These are phyloP conservation scores for Blastomyces parvus DNA, from an alignment of 2,329 filamentous ascomycete genomes.

Conservation along the genomic window DNA sequence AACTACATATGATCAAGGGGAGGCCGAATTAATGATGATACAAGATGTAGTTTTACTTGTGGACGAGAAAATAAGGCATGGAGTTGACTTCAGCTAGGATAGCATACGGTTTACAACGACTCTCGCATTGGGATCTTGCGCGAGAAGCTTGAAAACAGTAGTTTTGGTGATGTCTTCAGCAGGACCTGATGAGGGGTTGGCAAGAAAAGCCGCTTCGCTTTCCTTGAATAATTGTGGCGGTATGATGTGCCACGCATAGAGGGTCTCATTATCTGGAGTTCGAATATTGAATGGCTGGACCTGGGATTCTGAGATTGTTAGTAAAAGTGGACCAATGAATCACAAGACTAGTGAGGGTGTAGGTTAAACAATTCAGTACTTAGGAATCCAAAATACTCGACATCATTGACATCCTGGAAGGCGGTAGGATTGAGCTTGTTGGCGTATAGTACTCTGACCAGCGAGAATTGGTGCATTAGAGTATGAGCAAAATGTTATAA, in stretches of 20 bases:
- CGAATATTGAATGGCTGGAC: slow-evolving; percentile 72
- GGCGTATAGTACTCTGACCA: slow-evolving; percentile 64
- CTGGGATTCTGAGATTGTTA: slow-evolving; percentile 57
- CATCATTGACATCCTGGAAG: slow-evolving; percentile 63
- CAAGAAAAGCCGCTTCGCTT: slow-evolving; percentile 55
- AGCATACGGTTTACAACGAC: slow-evolving; percentile 47
- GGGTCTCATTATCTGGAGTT: slow-evolving; percentile 63
- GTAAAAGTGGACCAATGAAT: background rate
- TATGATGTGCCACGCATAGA: slow-evolving; percentile 88
- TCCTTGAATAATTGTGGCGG: slow-evolving; percentile 66
- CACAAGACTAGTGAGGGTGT: background rate
- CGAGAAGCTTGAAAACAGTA: slow-evolving; percentile 43
- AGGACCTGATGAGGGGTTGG: slow-evolving; percentile 46
- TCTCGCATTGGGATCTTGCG: slow-evolving; percentile 41
- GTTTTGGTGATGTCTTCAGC: slow-evolving; percentile 40
- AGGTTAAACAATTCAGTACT: slow-evolving; percentile 40
- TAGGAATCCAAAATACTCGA: slow-evolving; percentile 77
- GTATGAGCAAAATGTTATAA: background rate
- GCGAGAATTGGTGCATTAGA: background rate
- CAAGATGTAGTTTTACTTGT: slow-evolving; percentile 1
- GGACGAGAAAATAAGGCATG: slow-evolving; percentile 17
- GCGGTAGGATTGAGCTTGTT: slow-evolving; percentile 65
- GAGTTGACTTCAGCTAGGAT: background rate
- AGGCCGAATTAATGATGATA: slow-evolving; percentile 10
- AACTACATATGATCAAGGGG: slow-evolving; percentile 20